Percentiles rank a stretch among this genome's conserved stretches.
These are phyloP conservation scores for Ophiocordyceps australis DNA, from an alignment of 2,329 filamentous ascomycete genomes.

Conservation along the genomic window DNA sequence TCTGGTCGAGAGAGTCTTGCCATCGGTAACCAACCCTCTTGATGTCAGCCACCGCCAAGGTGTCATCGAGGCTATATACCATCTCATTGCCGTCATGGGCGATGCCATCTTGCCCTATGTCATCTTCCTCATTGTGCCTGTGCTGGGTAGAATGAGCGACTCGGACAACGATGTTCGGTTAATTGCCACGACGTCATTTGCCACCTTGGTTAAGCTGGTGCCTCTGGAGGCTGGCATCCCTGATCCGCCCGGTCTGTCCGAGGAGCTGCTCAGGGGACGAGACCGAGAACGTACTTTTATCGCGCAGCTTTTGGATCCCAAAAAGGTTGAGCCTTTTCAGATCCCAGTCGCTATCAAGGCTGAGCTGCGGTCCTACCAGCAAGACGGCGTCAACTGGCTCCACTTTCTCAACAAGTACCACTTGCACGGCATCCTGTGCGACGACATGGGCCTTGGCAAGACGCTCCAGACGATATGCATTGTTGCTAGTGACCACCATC, in stretches of 20 bases:
- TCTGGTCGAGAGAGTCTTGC: conserved; percentile 80
- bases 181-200: conserved; percentile 91
- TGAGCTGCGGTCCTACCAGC: conserved; percentile 88
- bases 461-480: conserved; percentile 96
- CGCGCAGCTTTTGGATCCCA: conserved; percentile 83
- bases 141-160: conserved; percentile 94
- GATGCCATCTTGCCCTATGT: conserved; percentile 92
- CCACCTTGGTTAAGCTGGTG: conserved; percentile 90
- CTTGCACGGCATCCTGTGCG: conserved; percentile 92
- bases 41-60: conserved; percentile 84
- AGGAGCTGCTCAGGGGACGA: conserved; percentile 72
- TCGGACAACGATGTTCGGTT: conserved; percentile 90
- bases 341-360: conserved; percentile 97
- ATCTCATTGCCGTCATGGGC: conserved; percentile 96
- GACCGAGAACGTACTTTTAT: conserved; percentile 95
- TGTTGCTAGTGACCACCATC: conserved; percentile 90
- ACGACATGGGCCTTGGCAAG: conserved; percentile 98
- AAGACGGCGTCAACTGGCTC: conserved; percentile 97
- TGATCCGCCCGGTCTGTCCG: conserved; percentile 81
- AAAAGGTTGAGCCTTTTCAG: conserved; percentile 86
- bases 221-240: conserved; percentile 94
- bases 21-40: conserved; percentile 76
- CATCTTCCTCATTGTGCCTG: conserved; percentile 95
- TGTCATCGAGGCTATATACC: conserved; percentile 87
- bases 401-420: conserved; percentile 97